These are phyloP conservation scores for Aureobasidium sp. DNA, from an alignment of 2,329 filamentous ascomycete species.

Conservation along the genomic window DNA sequence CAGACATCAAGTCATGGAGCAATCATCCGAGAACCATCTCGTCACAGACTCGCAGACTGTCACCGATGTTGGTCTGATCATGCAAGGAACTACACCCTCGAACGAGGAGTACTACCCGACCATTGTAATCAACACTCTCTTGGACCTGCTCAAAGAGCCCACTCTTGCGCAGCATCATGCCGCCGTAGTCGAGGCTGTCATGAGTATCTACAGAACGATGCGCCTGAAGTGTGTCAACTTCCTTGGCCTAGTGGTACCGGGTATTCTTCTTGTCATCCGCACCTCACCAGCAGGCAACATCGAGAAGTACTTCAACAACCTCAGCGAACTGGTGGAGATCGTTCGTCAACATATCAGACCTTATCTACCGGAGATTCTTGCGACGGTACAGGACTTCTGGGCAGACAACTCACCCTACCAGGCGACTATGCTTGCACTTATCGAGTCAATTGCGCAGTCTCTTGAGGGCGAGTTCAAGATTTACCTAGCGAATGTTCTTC, in stretches of 20 bases:
- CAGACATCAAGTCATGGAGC: constrained; percentile 89
- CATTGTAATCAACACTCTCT: constrained; percentile 90
- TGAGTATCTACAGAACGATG: constrained; percentile 96
- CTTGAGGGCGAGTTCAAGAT: constrained; percentile 98
- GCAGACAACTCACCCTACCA: constrained; percentile 70
- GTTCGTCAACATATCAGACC: constrained; percentile 94
- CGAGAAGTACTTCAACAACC: constrained; percentile 95
- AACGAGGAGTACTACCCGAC: constrained; percentile 99
- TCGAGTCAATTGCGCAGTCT: constrained; percentile 89
- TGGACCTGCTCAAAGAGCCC: constrained; percentile 83
- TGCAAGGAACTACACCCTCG: constrained; percentile 91
- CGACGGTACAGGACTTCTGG: constrained; percentile 87
- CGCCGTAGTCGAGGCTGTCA: constrained; percentile 91
- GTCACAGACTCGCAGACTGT: constrained; percentile 58
- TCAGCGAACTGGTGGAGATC: constrained; percentile 86
- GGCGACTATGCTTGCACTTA: constrained; percentile 80
- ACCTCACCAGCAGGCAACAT: constrained; percentile 68
- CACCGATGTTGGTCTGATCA: constrained; percentile 94
- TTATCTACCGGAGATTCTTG: constrained; percentile 78
- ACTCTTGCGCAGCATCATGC: constrained; percentile 88
- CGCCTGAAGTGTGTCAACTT: constrained; percentile 95
- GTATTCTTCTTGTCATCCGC: constrained; percentile 82
- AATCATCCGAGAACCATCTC: constrained; percentile 71
- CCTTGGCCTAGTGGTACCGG: constrained; percentile 86
- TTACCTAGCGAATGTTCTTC: constrained; percentile 79